These are phyloP conservation scores for Macroventuria anomochaeta DNA, from an alignment of 2,329 filamentous ascomycete species.

Conservation along the genomic window DNA sequence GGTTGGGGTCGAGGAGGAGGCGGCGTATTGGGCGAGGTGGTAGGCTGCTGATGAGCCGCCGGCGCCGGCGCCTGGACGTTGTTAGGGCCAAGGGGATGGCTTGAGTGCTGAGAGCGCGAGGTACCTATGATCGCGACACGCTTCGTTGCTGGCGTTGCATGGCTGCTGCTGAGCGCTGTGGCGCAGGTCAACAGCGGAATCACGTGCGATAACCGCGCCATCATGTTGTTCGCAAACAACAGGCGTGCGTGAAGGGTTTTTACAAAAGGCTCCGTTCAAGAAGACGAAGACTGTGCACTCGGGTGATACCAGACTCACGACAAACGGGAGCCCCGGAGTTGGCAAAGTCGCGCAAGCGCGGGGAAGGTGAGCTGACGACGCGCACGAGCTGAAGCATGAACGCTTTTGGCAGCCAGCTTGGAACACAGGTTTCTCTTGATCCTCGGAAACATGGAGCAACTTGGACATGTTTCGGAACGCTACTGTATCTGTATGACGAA, in stretches of 20 bases:
- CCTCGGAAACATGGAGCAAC: background rate
- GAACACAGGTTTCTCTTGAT: background rate
- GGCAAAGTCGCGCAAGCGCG: slow-evolving; percentile 1
- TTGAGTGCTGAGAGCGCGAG: background rate
- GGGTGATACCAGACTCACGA: background rate
- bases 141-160: slow-evolving; percentile 29
- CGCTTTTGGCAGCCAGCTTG: background rate
- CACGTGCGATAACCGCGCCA: slow-evolving; percentile 22
- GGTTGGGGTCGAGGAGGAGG: slow-evolving; percentile 63
- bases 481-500: background rate
- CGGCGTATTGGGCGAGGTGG: slow-evolving; percentile 75
- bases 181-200: slow-evolving; percentile 26
- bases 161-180: slow-evolving; percentile 25
- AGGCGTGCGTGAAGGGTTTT: too few relatives aligned
- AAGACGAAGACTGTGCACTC: background rate
- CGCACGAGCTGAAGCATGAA: slow-evolving; percentile 10
- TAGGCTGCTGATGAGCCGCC: slow-evolving; percentile 88
- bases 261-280: too few relatives aligned
- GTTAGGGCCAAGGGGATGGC: slow-evolving; percentile 11
- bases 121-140: slow-evolving; percentile 50
- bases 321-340: too few relatives aligned
- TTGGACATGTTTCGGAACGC: background rate
- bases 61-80: slow-evolving; percentile 78
- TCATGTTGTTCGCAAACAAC: slow-evolving; percentile 1
- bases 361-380: slow-evolving; percentile 7